Evolutionary conservation across 169 alveolate genomes (phyloP), one percentile per base, ranked within the genome.

Genomic region (Theileria annulata): DNA sequence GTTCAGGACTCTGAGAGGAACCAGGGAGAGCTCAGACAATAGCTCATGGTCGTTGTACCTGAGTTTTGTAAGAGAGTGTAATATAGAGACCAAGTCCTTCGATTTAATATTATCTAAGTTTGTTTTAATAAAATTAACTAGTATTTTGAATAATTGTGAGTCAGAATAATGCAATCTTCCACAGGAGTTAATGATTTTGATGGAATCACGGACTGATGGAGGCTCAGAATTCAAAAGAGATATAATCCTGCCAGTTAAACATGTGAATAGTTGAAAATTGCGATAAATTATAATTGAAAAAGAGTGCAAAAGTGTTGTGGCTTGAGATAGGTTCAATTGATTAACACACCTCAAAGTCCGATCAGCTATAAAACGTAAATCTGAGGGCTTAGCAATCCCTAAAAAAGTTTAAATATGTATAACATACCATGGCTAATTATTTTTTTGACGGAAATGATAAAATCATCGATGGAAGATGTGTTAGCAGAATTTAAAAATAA

Each of bases 31-130:
- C 9, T n/a, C 35, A 12, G 21, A 13, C 71, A 82, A 48, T 37
- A 82, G 62, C 5, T 21, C 76, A 12, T 10, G 58, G 56, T 82
- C 87, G 31, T 30, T 17, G 72, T 54, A 31, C 35, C 86, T 74
- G 72, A 82, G 35, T 42, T 33, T 67, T 12, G 89, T 76, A 33
- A 82, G 71, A 48, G 85, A 19, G 62, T 82, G 89, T 28, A 75
- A 28, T 1, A 82, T 28, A 4, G 72, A 49, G 51, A 63, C 49
- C 21, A 56, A 35, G 13, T 75, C 75, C 71, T 13, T 12, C n/a
- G 89, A 51, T 33, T 71, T 79, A n/a, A 75, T 1, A 12, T 8
- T 15, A 23, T 71, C 82, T 5, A 82, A n/a, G 27, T 75, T 60
- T n/a, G 42, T 9, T 25, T 58, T 59, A 31, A 82, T 47, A 17